phyloP scores from a whole-genome alignment of 164 flowering plant species.

The Nelumbo lutea region DNA sequence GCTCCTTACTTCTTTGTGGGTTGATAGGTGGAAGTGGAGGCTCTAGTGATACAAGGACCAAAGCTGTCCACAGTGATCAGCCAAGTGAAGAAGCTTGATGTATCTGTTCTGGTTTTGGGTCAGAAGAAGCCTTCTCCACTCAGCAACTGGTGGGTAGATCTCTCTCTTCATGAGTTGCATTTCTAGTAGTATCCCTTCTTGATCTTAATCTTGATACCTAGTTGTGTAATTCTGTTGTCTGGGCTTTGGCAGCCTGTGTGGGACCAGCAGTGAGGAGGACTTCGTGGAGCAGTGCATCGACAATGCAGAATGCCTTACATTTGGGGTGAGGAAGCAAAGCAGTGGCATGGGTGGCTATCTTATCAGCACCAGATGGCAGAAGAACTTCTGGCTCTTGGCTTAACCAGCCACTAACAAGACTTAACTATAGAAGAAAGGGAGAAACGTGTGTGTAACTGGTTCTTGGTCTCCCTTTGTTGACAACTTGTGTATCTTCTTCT shows the following conservation, averaged over 20 bases:
- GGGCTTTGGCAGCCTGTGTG: slow-evolving; percentile 44
- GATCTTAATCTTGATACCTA: too few relatives aligned
- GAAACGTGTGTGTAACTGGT: too few relatives aligned
- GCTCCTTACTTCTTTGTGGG: background rate
- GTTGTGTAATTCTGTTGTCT: too few relatives aligned
- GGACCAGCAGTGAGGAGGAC: slow-evolving; percentile 41
- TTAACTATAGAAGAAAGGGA: too few relatives aligned
- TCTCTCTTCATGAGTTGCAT: too few relatives aligned
- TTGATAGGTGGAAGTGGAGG: slow-evolving; percentile 79
- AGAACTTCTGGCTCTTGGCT: slow-evolving; percentile 72
- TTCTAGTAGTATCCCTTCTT: too few relatives aligned
- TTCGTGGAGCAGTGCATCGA: slow-evolving; percentile 82
- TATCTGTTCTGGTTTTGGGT: slow-evolving; percentile 73
- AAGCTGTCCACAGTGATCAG: slow-evolving; percentile 64
- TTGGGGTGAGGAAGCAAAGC: slow-evolving; percentile 80
- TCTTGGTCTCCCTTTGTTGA: too few relatives aligned
- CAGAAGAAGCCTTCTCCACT: slow-evolving; percentile 65
- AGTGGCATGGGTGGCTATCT: slow-evolving; percentile 76
- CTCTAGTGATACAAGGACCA: slow-evolving; percentile 77
- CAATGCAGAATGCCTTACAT: slow-evolving; percentile 66
- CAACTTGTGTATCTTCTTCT: too few relatives aligned
- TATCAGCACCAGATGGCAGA: slow-evolving; percentile 87
- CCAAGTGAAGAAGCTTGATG: slow-evolving; percentile 97
- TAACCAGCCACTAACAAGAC: too few relatives aligned
- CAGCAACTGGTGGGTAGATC: slow-evolving; percentile 42